Percentiles rank a stretch among this genome's conserved stretches.
Evolutionary conservation across 2,329 filamentous ascomycete genomes (phyloP).

Genomic region (Sporothrix pseudoabietina): DNA sequence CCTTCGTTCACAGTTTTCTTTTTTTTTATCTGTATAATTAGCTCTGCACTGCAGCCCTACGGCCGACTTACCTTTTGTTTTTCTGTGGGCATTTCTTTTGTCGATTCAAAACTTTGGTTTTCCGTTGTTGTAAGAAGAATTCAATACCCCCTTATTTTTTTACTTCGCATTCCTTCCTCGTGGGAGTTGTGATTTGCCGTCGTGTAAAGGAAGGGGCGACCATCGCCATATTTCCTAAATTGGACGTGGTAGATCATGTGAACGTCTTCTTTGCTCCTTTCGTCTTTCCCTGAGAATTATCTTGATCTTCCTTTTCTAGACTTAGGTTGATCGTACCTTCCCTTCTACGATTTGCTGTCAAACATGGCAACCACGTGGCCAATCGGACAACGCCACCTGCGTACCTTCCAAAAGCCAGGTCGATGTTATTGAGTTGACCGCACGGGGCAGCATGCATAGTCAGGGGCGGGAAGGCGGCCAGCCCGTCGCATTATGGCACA

Average conservation of each 20-base stretch:
- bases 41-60: neutral
- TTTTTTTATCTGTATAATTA: constrained; percentile 14
- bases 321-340: constrained; percentile 9
- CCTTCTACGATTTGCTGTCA: neutral
- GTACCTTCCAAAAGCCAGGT: constrained; percentile 4
- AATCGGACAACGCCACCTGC: constrained; percentile 20
- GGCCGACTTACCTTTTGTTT: neutral
- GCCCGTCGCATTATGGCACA: constrained; percentile 4
- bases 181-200: neutral
- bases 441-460: neutral
- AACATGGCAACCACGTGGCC: neutral
- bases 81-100: neutral
- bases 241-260: neutral
- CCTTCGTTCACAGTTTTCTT: constrained; percentile 16
- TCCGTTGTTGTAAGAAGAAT: neutral
- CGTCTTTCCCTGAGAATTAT: neutral
- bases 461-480: neutral
- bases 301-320: neutral
- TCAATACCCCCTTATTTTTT: constrained; percentile 3
- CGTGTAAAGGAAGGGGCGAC: neutral
- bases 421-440: no score
- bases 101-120: neutral
- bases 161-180: neutral
- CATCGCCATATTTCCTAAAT: neutral
- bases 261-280: neutral